phyloP scores from a whole-genome alignment of 768 basidiomycete genomes.

The Leccinum incarnatum region DNA sequence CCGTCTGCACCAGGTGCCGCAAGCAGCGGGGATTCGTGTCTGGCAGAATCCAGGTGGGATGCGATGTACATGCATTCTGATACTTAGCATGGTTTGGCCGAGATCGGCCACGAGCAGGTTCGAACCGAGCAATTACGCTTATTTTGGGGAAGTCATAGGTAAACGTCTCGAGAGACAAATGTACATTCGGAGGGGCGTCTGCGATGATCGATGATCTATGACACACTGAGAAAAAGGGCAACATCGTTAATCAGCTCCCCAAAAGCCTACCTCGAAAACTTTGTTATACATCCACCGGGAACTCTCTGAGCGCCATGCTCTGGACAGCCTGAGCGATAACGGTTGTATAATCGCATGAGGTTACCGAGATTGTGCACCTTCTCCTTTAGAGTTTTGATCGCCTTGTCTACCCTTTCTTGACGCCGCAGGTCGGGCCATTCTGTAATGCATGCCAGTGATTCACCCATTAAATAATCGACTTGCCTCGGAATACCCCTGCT shows the following conservation, averaged over 20 bases:
- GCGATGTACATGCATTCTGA: slow-evolving; percentile 35
- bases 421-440: slow-evolving; percentile 18
- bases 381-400: slow-evolving; percentile 1
- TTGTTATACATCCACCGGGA: slow-evolving; percentile 38
- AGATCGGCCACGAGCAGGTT: slow-evolving; percentile 10
- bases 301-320: slow-evolving; percentile 40
- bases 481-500: background rate
- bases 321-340: slow-evolving; percentile 14
- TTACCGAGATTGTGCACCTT: slow-evolving; percentile 26
- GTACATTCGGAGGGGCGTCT: slow-evolving; percentile 2
- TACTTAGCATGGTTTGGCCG: slow-evolving; percentile 1
- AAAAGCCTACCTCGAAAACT: slow-evolving; percentile 1
- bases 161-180: slow-evolving; percentile 14
- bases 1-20: slow-evolving; percentile 35
- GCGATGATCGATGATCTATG: no score
- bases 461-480: background rate
- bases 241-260: background rate
- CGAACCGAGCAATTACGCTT: slow-evolving; percentile 25
- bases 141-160: slow-evolving; percentile 23
- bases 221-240: background rate
- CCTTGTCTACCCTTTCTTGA: slow-evolving; percentile 11
- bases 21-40: slow-evolving; percentile 3
- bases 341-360: slow-evolving; percentile 40
- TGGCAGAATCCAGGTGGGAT: slow-evolving; percentile 45
- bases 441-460: background rate